phyloP scores from a whole-genome alignment of 1,284 basidiomycete species.

The Tilletia walkeri region DNA sequence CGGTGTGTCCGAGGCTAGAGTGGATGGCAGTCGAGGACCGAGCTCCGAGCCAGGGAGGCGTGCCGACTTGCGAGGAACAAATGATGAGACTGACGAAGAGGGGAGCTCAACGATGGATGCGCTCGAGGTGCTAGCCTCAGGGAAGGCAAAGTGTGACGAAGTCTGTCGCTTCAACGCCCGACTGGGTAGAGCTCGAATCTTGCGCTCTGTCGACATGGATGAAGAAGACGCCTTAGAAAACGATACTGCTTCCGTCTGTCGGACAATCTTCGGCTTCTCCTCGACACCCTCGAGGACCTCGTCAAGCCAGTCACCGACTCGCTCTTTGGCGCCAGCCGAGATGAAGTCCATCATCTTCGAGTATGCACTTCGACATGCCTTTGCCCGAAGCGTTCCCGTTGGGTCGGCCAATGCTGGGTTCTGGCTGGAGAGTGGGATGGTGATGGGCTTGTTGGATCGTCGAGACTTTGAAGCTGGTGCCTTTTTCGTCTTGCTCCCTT shows the following conservation, averaged over 20 bases:
- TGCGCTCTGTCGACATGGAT: neutral
- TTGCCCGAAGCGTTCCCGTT: neutral
- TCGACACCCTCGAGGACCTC: conserved; percentile 25
- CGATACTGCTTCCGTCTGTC: neutral
- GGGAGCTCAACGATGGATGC: neutral
- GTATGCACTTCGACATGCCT: conserved; percentile 27
- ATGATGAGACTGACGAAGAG: neutral
- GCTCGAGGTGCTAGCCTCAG: neutral
- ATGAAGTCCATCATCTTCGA: conserved; percentile 35
- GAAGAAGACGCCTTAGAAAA: neutral
- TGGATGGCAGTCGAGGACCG: conserved; percentile 6
- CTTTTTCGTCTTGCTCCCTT: conserved; percentile 18
- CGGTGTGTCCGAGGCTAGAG: neutral
- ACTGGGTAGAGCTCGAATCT: neutral
- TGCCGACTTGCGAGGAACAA: neutral
- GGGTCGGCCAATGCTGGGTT: neutral
- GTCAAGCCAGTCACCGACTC: conserved; percentile 39
- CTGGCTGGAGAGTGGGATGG: neutral
- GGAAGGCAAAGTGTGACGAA: neutral
- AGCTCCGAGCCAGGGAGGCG: neutral
- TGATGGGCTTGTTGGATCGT: neutral
- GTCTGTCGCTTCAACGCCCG: neutral
- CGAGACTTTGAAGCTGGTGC: neutral
- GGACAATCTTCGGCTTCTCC: neutral
- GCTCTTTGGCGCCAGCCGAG: conserved; percentile 39